Evolutionary conservation across 2,329 filamentous ascomycete species (phyloP), one percentile per base, ranked within the genome.

Genomic region (Calonectria fujianensis): DNA sequence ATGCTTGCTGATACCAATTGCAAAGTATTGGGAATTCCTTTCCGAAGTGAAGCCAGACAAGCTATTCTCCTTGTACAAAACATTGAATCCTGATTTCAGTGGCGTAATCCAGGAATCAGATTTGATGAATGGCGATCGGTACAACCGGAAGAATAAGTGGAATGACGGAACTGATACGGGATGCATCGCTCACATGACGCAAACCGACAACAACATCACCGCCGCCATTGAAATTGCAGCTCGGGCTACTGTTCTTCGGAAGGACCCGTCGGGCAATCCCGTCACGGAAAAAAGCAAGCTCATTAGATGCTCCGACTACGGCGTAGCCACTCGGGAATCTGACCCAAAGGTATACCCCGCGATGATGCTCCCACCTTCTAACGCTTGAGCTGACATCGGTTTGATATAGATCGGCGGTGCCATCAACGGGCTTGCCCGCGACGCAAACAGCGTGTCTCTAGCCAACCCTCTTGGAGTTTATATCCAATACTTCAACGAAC

Each of bases 141-240:
- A 67, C 20, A 41, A 39, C n/a, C 29, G 45, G 0, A 9, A 52
- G 13, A 69, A 57, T 31, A 57, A 69, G 51, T 69, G 52, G 51
- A 57, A 69, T 35, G 7, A 10, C 8, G 18, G 16, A 13, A 59
- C 37, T n/a, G 54, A 45, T 29, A 51, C 72, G n/a, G 72, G 72
- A 32, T 51, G 50, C 63, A 74, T 74, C 24, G 51, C 39, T 20
- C 72, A 74, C 24, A 63, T 74, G 37, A 39, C 16, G 50, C 51
- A 39, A 61, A 74, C 61, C 18, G 32, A 27, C 14, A 74, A 74
- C 52, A 74, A 74, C n/a, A 71, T 74, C 13, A 31, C 35, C 3
- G 72, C 72, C 29, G 72, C 71, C 24, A 50, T 74, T 13, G 72
- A 74, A 20, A 74, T 74, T 35, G 72, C 68, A 32, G 72, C 72